These are phyloP conservation scores for Pythium coloratum DNA, from an alignment of 352 stramenopile species.

Conservation along the genomic window DNA sequence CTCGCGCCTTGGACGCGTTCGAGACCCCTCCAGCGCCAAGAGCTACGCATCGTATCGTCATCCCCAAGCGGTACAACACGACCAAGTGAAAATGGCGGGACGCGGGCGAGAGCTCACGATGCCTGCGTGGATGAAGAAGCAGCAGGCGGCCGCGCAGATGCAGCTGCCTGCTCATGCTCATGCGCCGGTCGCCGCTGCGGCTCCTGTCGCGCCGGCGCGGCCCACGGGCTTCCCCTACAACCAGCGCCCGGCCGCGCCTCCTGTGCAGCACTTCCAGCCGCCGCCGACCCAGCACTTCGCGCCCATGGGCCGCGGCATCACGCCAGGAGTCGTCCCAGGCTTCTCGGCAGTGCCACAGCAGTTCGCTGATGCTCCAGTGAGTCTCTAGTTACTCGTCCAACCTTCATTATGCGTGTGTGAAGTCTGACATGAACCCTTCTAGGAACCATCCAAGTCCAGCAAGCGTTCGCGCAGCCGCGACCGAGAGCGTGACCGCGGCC, in stretches of 20 bases:
- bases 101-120: conserved; percentile 83
- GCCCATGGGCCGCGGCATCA: conserved; percentile 1
- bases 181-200: conserved; percentile 5
- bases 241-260: conserved; percentile 8
- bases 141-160: conserved; percentile 32
- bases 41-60: conserved; percentile 1
- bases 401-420: not conserved
- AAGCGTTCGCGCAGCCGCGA: conserved; percentile 41
- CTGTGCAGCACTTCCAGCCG: conserved; percentile 9
- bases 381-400: not conserved
- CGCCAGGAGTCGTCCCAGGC: not conserved
- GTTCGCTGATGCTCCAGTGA: conserved; percentile 64
- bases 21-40: not conserved
- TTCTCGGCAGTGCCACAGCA: conserved; percentile 35
- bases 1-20: conserved; percentile 16
- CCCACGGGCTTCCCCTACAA: conserved; percentile 23
- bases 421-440: not conserved
- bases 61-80: not conserved
- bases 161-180: conserved; percentile 10
- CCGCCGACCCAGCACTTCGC: conserved; percentile 5
- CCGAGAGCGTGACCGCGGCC: conserved; percentile 18
- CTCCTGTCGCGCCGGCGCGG: conserved; percentile 10
- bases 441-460: conserved; percentile 29
- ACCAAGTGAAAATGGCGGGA: conserved; percentile 52
- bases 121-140: conserved; percentile 89